phyloP scores from a whole-genome alignment of 2,329 filamentous ascomycete species.

The Penicillium brevicompactum region DNA sequence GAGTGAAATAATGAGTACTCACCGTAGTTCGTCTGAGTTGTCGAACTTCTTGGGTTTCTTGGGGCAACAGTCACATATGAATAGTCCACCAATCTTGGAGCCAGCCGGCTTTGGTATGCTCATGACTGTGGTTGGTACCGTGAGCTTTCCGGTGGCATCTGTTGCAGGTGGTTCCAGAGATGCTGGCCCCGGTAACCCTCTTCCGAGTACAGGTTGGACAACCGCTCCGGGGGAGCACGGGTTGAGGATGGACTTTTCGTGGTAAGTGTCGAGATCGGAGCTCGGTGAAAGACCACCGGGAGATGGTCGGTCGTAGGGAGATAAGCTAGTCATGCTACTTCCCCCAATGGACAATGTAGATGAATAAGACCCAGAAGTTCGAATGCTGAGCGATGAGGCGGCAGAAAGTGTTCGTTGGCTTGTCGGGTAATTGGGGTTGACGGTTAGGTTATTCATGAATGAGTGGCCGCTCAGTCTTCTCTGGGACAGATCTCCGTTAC shows the following conservation, averaged over 20 bases:
- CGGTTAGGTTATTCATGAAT: constrained; percentile 56
- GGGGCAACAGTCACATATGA: constrained; percentile 90
- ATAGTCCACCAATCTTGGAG: constrained; percentile 58
- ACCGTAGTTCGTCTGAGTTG: constrained; percentile 80
- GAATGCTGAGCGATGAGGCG: constrained; percentile 62
- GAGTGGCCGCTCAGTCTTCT: constrained; percentile 57
- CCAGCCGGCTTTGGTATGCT: constrained; percentile 37
- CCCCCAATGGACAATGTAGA: constrained; percentile 63
- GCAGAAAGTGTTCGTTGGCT: constrained; percentile 66
- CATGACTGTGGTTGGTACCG: constrained; percentile 40
- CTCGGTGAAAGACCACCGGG: constrained; percentile 62
- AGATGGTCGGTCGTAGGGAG: constrained; percentile 63
- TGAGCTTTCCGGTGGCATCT: constrained; percentile 50
- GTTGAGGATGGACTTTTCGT: constrained; percentile 53
- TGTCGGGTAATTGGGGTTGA: constrained; percentile 56
- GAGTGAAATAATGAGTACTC: constrained; percentile 39
- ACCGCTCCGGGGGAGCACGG: constrained; percentile 51
- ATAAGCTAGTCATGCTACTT: constrained; percentile 67
- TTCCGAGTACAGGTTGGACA: constrained; percentile 38
- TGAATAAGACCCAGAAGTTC: constrained; percentile 61
- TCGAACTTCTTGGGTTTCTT: constrained; percentile 98
- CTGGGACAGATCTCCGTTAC: constrained; percentile 57
- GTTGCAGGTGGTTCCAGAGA: constrained; percentile 44
- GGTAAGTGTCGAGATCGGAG: constrained; percentile 56
- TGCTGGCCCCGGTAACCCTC: constrained; percentile 36